Evolutionary conservation across 2,329 filamentous ascomycete species (phyloP), one percentile per base, ranked within the genome.

Genomic region (Aspergillus pseudonomiae): DNA sequence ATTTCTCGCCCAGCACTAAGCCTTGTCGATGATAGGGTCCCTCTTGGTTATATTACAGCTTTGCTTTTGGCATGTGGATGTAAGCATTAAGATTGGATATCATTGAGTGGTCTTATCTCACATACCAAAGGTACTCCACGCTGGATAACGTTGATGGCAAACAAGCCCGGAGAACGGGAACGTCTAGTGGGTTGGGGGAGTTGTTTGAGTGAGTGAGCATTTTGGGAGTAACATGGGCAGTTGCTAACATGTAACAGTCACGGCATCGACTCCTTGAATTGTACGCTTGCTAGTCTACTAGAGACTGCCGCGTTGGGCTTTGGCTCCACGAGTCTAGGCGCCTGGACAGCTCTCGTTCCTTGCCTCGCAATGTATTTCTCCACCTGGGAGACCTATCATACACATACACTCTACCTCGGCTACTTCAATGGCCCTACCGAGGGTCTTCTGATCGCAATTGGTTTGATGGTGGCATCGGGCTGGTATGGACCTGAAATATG

Each of bases 131-230:
- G 78, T 90, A 98, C 80, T 96, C 95, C 71, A 99, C 95, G 16
- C 94, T 99, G 90, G 95, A 99, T 83, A 99, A 99, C 78, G 91
- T 98, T 68, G 95, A 99, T 78, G 95, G 95, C 71, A 99, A 99
- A 81, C 95, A 99, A 82, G 95, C 95, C 63, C 87, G 95, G 68
- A 87, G 95, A 73, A 99, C 95, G 4, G 94, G 94, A 59, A 97
- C 94, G 4, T 98, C 94, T 34, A 97, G 93, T 76, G 93, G 93
- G 0, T 85, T 99, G 30, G 95, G 95, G 70, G 95, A 99, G 80
- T 88, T 99, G 16, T 99, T 99, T 80, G 95, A 99, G 85, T 87
- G 80, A 70, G 84, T 79, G 71, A 63, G 53, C 43, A 57, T 52
- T 41, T 26, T 14, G 50, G 43, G 62, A 60, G 59, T 60, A 61